A percentile compares a stretch with the other conserved stretches of the same genome.
Conservation (phyloP, 495 filamentous ascomycete species). For the Halenospora varia region DNA sequence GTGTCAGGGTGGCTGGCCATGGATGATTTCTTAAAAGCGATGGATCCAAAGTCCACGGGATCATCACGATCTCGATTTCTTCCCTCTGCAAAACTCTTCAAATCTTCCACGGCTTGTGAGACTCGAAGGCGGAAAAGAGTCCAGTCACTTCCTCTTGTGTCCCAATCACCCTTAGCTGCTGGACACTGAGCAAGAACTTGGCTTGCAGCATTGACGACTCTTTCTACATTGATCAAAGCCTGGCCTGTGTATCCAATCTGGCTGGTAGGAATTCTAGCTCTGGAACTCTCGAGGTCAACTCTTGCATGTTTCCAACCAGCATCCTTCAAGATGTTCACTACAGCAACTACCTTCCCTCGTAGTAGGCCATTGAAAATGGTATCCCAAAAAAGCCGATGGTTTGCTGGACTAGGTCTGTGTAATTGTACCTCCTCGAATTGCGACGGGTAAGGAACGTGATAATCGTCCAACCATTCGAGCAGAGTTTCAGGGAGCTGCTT, state of each 20-base stretch:
- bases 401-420: conserved; percentile 64
- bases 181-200: conserved; percentile 68
- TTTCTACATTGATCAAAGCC: conserved; percentile 68
- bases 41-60: conserved; percentile 24
- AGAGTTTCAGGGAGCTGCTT: conserved; percentile 66
- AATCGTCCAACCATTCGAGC: conserved; percentile 70
- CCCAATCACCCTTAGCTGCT: conserved; percentile 63
- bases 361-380: conserved; percentile 61
- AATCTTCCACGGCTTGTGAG: conserved; percentile 56
- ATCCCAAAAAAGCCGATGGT: conserved; percentile 76
- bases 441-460: conserved; percentile 58
- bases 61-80: conserved; percentile 11
- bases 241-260: conserved; percentile 63
- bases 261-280: conserved; percentile 38
- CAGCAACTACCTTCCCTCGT: conserved; percentile 64
- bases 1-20: conserved; percentile 27
- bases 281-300: conserved; percentile 51
- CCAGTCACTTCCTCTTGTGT: conserved; percentile 74
- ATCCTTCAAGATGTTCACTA: conserved; percentile 57
- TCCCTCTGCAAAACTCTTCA: conserved; percentile 73
- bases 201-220: conserved; percentile 60
- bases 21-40: conserved; percentile 50
- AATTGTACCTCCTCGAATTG: conserved; percentile 57
- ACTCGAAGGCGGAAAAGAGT: conserved; percentile 68
- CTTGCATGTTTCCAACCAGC: conserved; percentile 73